These are phyloP conservation scores for Tricholomella constricta DNA, from an alignment of 768 basidiomycete species.

Conservation along the genomic window DNA sequence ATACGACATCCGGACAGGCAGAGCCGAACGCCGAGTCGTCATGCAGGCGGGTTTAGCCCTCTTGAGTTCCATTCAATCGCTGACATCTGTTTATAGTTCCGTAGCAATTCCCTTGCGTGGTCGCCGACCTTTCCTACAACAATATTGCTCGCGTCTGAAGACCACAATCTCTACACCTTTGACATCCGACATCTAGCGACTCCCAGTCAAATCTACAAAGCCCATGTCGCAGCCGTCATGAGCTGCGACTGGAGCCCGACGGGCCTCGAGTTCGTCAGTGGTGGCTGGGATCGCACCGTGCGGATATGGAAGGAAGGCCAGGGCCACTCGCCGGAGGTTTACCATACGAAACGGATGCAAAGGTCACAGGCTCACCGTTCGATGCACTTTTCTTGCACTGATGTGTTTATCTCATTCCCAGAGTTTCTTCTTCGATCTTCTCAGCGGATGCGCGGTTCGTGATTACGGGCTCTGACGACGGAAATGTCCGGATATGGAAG, in stretches of 20 bases:
- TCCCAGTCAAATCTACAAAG: slow-evolving; percentile 95
- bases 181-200: slow-evolving; percentile 83
- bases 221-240: slow-evolving; percentile 96
- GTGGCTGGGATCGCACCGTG: slow-evolving; percentile 94
- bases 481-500: slow-evolving; percentile 95
- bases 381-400: not conserved
- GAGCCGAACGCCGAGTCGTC: slow-evolving; percentile 87
- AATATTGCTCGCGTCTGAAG: slow-evolving; percentile 94
- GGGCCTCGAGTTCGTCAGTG: slow-evolving; percentile 92
- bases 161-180: slow-evolving; percentile 98
- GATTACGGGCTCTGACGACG: slow-evolving; percentile 90
- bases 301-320: slow-evolving; percentile 89
- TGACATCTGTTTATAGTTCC: slow-evolving; percentile 58
- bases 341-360: slow-evolving; percentile 99
- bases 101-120: slow-evolving; percentile 89
- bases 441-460: slow-evolving; percentile 92
- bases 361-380: slow-evolving; percentile 46
- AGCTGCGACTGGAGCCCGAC: slow-evolving; percentile 98
- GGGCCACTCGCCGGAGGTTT: slow-evolving; percentile 83
- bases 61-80: not conserved
- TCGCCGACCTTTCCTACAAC: slow-evolving; percentile 94
- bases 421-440: slow-evolving; percentile 87
- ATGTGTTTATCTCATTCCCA: slow-evolving; percentile 29
- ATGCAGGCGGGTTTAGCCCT: slow-evolving; percentile 66
- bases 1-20: slow-evolving; percentile 96